Evolutionary conservation across 1,284 basidiomycete genomes (phyloP).

Genomic region (Mixia osmundae): DNA sequence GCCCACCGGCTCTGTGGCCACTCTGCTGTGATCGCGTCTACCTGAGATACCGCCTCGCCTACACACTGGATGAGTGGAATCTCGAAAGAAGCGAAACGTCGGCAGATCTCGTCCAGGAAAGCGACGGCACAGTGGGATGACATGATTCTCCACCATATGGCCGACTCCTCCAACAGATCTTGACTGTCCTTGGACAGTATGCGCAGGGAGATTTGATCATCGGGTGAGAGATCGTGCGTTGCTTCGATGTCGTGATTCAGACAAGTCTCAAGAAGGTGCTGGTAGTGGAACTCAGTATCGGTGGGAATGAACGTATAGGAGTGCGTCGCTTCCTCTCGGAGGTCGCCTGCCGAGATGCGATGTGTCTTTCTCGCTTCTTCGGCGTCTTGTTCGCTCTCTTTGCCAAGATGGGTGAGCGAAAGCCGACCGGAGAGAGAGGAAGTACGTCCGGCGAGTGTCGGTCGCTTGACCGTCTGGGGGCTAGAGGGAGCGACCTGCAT

Average conservation of each 20-base stretch:
- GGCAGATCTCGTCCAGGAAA: slow-evolving; percentile 66
- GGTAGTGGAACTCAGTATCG: slow-evolving; percentile 64
- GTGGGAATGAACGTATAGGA: slow-evolving; percentile 67
- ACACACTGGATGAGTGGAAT: slow-evolving; percentile 75
- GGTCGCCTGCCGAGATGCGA: background rate
- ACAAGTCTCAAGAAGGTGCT: slow-evolving; percentile 57
- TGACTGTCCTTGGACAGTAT: slow-evolving; percentile 66
- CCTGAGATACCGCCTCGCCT: slow-evolving; percentile 55
- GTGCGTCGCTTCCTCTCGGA: background rate
- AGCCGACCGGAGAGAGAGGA: background rate
- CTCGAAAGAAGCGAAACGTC: slow-evolving; percentile 68
- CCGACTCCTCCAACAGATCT: slow-evolving; percentile 66
- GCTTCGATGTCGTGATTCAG: slow-evolving; percentile 66
- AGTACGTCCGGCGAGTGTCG: background rate
- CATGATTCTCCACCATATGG: slow-evolving; percentile 66
- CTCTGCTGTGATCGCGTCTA: slow-evolving; percentile 45
- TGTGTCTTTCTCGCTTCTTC: background rate
- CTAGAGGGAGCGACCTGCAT: too few relatives aligned
- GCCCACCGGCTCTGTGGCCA: slow-evolving; percentile 40
- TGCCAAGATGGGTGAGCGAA: background rate
- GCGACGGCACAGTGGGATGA: slow-evolving; percentile 51
- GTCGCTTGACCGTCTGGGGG: background rate
- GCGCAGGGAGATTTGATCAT: slow-evolving; percentile 83
- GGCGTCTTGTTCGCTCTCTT: background rate
- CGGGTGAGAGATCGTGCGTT: slow-evolving; percentile 74